Base-by-base conservation (phyloP, 768 basidiomycete genomes). In the Trametopsis cervina region DNA sequence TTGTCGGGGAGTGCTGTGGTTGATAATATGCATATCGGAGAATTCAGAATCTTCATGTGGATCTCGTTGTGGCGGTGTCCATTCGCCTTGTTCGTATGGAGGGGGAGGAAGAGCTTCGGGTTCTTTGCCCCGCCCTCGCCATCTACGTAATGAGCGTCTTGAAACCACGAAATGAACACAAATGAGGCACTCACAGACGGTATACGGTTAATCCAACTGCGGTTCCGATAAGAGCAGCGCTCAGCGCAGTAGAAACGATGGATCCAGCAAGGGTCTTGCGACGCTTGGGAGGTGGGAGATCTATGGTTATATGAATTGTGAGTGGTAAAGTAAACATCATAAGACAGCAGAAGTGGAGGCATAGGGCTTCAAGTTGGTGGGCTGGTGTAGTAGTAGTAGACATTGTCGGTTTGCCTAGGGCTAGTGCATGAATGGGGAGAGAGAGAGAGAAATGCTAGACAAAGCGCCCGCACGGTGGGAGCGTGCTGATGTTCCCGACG, bases 171-270 rank as follows among this genome's bases (percentile, higher is more conserved):
- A 23, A 26, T 22, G 17, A 49, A 9, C 37, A 42, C 18, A 46
- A 45, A 33, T 33, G 12, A 49, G 42, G 18, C 26, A 76, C 86
- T 70, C 63, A 90, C 89, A 91, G 70, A 65, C 86, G 78, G 69
- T 89, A 92, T 36, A 89, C 86, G 39, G 88, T 89, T 53, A 90
- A 73, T 50, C 89, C 89, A 44, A 92, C 89, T 13, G 89, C 89
- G 18, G 86, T 83, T 49, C 89, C 86, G 51, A 92, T 86, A 50
- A 92, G 76, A 40, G 87, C 89, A 54, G 89, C 88, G 67, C 77
- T 87, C 66, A 91, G 70, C 47, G 89, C 89, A 25, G 87, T 86
- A 13, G 86, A 85, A 53, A 90, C 78, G 59, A 92, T 83, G 49
- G 85, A 83, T 53, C 86, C 86, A 54, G 87, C 83, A 65, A 90